These are phyloP conservation scores for Chondrus crispus DNA, from an alignment of 23 red algal genomes.

Conservation along the genomic window DNA sequence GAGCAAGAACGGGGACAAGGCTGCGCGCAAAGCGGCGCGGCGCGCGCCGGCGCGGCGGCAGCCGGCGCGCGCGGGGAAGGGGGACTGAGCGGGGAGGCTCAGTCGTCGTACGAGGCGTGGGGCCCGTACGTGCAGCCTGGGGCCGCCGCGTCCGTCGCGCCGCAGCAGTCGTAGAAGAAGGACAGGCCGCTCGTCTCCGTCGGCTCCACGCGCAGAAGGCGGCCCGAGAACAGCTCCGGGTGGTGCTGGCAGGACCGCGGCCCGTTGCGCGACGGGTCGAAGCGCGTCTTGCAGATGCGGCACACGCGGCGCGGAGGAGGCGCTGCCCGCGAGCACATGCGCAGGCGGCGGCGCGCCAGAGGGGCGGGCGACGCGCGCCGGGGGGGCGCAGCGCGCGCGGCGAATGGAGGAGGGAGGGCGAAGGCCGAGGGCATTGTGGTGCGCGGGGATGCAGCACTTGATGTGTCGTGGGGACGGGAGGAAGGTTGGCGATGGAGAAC, in stretches of 20 bases:
- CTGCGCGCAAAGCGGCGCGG: background rate
- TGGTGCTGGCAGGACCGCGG: slow-evolving; percentile 30
- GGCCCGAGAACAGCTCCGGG: slow-evolving; percentile 16
- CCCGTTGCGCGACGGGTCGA: slow-evolving; percentile 21
- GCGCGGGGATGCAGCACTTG: too few relatives aligned
- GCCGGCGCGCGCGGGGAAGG: too few relatives aligned
- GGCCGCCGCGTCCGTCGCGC: slow-evolving; percentile 30
- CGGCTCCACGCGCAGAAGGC: slow-evolving; percentile 45
- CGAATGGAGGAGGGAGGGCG: background rate
- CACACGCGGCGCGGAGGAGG: background rate
- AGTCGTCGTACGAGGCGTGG: slow-evolving; percentile 42
- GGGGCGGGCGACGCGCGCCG: background rate
- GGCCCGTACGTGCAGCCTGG: slow-evolving; percentile 32
- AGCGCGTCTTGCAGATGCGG: slow-evolving; percentile 47
- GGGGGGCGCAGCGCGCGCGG: background rate
- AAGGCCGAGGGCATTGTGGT: too few relatives aligned
- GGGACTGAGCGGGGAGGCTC: too few relatives aligned
- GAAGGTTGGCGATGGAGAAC: too few relatives aligned
- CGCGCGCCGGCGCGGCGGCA: too few relatives aligned
- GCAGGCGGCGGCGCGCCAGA: background rate
- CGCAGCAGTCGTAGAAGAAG: slow-evolving; percentile 65
- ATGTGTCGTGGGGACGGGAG: too few relatives aligned
- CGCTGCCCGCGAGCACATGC: background rate
- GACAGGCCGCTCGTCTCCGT: slow-evolving; percentile 46
- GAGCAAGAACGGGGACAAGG: background rate